Evolutionary conservation across 1,139 yeast species (phyloP).

Genomic region (Casaregolazyma suthepensis): DNA sequence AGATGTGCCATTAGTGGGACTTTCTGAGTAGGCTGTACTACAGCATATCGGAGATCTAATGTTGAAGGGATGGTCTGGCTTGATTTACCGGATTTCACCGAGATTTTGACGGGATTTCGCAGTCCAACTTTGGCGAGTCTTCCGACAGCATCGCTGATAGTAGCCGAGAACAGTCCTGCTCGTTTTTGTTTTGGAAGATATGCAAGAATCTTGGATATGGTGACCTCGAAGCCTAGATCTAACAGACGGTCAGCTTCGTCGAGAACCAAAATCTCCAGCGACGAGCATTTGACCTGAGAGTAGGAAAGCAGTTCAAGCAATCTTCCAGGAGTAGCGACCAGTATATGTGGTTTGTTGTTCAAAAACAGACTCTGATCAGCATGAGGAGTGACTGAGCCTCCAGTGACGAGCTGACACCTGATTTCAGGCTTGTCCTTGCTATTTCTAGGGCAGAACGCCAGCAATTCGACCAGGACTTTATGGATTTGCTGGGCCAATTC

Average conservation of each 20-base stretch:
- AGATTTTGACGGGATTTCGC: slow-evolving; percentile 81
- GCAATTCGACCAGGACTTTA: slow-evolving; percentile 53
- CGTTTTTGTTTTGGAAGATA: slow-evolving; percentile 83
- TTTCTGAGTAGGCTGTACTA: slow-evolving; percentile 56
- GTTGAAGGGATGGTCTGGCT: slow-evolving; percentile 53
- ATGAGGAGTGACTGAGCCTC: slow-evolving; percentile 62
- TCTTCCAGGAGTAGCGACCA: slow-evolving; percentile 94
- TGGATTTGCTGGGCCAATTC: slow-evolving; percentile 85
- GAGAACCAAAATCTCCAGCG: slow-evolving; percentile 68
- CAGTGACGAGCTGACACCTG: slow-evolving; percentile 69
- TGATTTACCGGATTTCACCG: slow-evolving; percentile 46
- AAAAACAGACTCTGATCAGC: slow-evolving; percentile 64
- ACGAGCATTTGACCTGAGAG: slow-evolving; percentile 35
- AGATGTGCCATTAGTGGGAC: slow-evolving; percentile 52
- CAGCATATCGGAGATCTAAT: slow-evolving; percentile 56
- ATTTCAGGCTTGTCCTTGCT: slow-evolving; percentile 31
- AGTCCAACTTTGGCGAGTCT: slow-evolving; percentile 48
- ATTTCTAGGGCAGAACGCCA: slow-evolving; percentile 38
- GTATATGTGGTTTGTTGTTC: slow-evolving; percentile 55
- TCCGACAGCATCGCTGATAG: slow-evolving; percentile 67
- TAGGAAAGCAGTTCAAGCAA: slow-evolving; percentile 60
- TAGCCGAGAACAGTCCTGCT: slow-evolving; percentile 90
- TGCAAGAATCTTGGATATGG: slow-evolving; percentile 59
- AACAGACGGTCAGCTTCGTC: slow-evolving; percentile 92
- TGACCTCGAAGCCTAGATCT: slow-evolving; percentile 69